phyloP scores from a whole-genome alignment of 495 filamentous ascomycete species.

The Bacidia rubella region DNA sequence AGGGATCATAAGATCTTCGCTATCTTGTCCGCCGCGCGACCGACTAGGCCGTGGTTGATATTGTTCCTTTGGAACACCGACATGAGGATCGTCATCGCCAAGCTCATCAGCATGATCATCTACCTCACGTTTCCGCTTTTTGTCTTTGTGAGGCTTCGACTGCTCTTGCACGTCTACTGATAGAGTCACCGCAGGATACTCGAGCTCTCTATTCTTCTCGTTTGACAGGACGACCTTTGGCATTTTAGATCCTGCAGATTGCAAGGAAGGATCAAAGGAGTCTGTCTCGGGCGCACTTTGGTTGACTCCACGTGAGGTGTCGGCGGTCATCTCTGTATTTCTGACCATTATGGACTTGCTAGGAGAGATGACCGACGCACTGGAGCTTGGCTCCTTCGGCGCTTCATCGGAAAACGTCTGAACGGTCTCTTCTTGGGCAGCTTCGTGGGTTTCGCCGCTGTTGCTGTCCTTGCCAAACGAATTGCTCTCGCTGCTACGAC shows the following conservation, averaged over 20 bases:
- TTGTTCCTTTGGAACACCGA: conserved; percentile 18
- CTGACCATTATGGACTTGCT: neutral
- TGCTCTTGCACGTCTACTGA: neutral
- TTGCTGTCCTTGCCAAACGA: neutral
- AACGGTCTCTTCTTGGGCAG: no score
- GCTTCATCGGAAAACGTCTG: no score
- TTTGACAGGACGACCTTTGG: no score
- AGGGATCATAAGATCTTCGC: conserved; percentile 11
- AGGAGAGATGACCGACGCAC: neutral
- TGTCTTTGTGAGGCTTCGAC: conserved; percentile 1
- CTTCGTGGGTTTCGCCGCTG: no score
- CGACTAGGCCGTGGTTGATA: conserved; percentile 21
- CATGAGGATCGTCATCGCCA: conserved; percentile 12
- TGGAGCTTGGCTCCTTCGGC: no score
- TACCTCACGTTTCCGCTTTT: neutral
- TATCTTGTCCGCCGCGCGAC: conserved; percentile 7
- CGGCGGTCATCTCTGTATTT: neutral
- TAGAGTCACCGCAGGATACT: neutral
- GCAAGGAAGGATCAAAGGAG: neutral
- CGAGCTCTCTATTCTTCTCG: neutral
- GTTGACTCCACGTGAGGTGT: neutral
- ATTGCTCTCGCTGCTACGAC: neutral
- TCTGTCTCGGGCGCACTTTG: neutral
- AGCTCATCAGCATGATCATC: conserved; percentile 5
- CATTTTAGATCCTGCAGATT: neutral